These are phyloP conservation scores for Eucalyptus grandis DNA, from an alignment of 345 rosid species.

Conservation along the genomic window DNA sequence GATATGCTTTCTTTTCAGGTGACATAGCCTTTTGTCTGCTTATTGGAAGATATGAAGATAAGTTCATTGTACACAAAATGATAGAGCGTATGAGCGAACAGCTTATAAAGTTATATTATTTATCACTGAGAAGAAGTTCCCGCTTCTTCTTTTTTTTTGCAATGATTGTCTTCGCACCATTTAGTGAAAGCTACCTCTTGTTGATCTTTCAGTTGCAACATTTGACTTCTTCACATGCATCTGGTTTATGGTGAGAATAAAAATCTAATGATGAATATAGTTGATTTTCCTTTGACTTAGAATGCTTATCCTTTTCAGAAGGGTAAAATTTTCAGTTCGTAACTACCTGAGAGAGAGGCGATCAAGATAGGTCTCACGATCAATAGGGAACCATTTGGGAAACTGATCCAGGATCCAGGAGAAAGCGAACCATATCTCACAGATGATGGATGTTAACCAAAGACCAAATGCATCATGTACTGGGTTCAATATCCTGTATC, in stretches of 20 bases:
- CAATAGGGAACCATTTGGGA: conserved; percentile 91
- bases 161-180: not conserved
- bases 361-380: conserved; percentile 90
- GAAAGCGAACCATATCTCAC: conserved; percentile 94
- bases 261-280: not conserved
- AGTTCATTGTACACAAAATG: not conserved
- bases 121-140: not conserved
- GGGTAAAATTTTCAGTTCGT: not conserved
- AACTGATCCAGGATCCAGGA: conserved; percentile 99
- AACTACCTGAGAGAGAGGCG: conserved; percentile 17
- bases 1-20: not conserved
- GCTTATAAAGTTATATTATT: not conserved
- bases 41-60: not conserved
- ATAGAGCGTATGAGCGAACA: not conserved
- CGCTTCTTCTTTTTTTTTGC: not conserved
- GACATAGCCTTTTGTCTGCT: not conserved
- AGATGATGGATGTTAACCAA: conserved; percentile 84
- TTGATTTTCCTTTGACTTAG: not conserved
- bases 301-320: not conserved
- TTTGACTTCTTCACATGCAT: not conserved
- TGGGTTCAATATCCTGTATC: conserved; percentile 78
- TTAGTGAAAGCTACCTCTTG: not conserved
- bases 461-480: conserved; percentile 84
- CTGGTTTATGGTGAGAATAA: not conserved
- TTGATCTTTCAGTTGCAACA: not conserved